A percentile compares a stretch with the other conserved stretches of the same genome.
phyloP scores from a whole-genome alignment of 192 early-diverging fungal genomes.

The Jimgerdemannia lactiflua region DNA sequence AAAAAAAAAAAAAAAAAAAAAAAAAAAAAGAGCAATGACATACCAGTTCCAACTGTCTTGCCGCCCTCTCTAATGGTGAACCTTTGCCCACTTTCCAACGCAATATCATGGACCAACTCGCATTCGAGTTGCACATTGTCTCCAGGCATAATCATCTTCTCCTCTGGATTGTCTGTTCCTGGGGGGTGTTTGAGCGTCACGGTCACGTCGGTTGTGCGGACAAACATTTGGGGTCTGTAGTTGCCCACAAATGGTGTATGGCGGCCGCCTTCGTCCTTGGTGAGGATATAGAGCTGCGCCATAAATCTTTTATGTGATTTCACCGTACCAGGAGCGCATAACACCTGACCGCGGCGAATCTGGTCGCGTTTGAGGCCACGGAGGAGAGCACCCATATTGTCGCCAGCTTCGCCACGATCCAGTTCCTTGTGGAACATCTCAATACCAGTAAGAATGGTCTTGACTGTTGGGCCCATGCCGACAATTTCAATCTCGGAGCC shows the following conservation, averaged over 20 bases:
- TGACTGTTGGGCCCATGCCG: slow-evolving; percentile 83
- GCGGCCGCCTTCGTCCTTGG: slow-evolving; percentile 97
- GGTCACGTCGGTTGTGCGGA: slow-evolving; percentile 95
- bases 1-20: too few relatives aligned
- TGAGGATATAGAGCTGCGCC: slow-evolving; percentile 91
- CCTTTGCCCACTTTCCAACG: slow-evolving; percentile 91
- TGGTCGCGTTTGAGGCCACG: slow-evolving; percentile 98
- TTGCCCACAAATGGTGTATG: slow-evolving; percentile 97
- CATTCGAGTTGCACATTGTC: slow-evolving; percentile 91
- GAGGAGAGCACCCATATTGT: slow-evolving; percentile 97
- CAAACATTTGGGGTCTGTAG: slow-evolving; percentile 96
- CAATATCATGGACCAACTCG: slow-evolving; percentile 78
- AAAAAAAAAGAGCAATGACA: slow-evolving; percentile 20
- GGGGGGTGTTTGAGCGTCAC: slow-evolving; percentile 73
- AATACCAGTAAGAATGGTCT: slow-evolving; percentile 96
- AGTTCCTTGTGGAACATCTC: slow-evolving; percentile 99
- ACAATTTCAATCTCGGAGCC: slow-evolving; percentile 97
- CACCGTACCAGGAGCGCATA: slow-evolving; percentile 89
- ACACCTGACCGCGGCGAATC: slow-evolving; percentile 91
- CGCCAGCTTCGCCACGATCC: slow-evolving; percentile 94
- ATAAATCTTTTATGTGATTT: slow-evolving; percentile 94
- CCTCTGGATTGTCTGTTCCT: slow-evolving; percentile 82
- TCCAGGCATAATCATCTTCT: slow-evolving; percentile 98
- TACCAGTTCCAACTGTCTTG: slow-evolving; percentile 95
- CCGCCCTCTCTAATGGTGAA: slow-evolving; percentile 99